These are phyloP conservation scores for Sugiyamaella boreocaroliniensis DNA, from an alignment of 805 yeast species.

Conservation along the genomic window DNA sequence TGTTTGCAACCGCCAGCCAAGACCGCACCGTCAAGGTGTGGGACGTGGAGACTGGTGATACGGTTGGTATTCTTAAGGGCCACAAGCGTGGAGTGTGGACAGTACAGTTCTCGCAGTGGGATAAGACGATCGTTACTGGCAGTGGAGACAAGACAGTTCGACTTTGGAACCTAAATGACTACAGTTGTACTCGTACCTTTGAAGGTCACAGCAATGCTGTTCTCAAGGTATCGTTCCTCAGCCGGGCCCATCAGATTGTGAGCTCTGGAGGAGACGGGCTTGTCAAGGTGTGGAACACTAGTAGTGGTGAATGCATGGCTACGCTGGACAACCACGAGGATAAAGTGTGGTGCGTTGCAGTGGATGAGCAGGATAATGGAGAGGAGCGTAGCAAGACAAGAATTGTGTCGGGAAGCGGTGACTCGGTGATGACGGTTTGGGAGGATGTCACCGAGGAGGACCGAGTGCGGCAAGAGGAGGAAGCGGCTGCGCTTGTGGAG, in stretches of 20 bases:
- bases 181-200: constrained; percentile 68
- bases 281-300: constrained; percentile 80
- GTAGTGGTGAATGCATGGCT: constrained; percentile 67
- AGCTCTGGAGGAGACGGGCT: constrained; percentile 92
- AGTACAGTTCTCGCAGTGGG: constrained; percentile 67
- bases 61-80: constrained; percentile 74
- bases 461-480: constrained; percentile 42
- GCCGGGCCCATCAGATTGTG: constrained; percentile 56
- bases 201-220: constrained; percentile 95
- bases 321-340: constrained; percentile 89
- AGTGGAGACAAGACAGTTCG: constrained; percentile 89
- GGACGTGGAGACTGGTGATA: constrained; percentile 82
- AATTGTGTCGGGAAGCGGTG: constrained; percentile 87
- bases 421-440: constrained; percentile 88
- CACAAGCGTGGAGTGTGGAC: constrained; percentile 96
- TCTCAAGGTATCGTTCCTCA: constrained; percentile 68
- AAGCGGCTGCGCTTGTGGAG: constrained; percentile 61
- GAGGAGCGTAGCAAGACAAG: constrained; percentile 48
- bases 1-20: constrained; percentile 88
- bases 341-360: constrained; percentile 86
- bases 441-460: constrained; percentile 76
- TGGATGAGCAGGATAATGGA: constrained; percentile 37
- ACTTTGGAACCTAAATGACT: constrained; percentile 81
- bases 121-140: constrained; percentile 70
- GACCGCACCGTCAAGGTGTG: constrained; percentile 89